Percentiles rank a stretch among this genome's conserved stretches.
These are phyloP conservation scores for Sarcodon sp. DNA, from an alignment of 768 basidiomycete genomes.

Conservation along the genomic window DNA sequence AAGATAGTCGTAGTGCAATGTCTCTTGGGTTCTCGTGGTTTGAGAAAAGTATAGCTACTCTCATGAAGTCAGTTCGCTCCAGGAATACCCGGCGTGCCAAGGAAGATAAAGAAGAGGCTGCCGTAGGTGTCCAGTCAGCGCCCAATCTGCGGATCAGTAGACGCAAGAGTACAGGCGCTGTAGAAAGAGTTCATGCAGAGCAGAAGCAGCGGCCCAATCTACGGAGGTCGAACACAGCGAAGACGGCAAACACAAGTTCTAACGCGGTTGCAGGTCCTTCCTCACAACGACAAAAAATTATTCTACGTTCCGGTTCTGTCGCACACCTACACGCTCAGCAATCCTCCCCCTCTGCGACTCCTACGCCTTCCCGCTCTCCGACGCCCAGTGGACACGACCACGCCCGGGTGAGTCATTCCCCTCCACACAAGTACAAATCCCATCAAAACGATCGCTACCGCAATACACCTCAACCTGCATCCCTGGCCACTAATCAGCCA, in stretches of 20 bases:
- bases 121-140: conserved; percentile 19
- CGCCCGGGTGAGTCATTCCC: not conserved
- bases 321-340: not conserved
- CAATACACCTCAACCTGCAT: not conserved
- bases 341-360: not conserved
- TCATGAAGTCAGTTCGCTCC: conserved; percentile 15
- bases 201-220: conserved; percentile 7
- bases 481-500: not conserved
- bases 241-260: conserved; percentile 6
- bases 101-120: conserved; percentile 10
- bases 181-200: conserved; percentile 16
- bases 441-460: not conserved
- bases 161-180: conserved; percentile 6
- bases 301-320: conserved; percentile 1
- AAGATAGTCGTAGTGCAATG: conserved; percentile 69
- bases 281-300: not conserved
- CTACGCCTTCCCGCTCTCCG: not conserved
- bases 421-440: not conserved
- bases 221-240: conserved; percentile 7
- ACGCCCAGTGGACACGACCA: not conserved
- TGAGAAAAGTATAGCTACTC: conserved; percentile 28
- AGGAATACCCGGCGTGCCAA: conserved; percentile 1
- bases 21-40: conserved; percentile 40
- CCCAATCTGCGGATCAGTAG: conserved; percentile 11
- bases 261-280: conserved; percentile 7